Base-by-base conservation (phyloP, 441 rosid species). In the Populus hybrid region DNA sequence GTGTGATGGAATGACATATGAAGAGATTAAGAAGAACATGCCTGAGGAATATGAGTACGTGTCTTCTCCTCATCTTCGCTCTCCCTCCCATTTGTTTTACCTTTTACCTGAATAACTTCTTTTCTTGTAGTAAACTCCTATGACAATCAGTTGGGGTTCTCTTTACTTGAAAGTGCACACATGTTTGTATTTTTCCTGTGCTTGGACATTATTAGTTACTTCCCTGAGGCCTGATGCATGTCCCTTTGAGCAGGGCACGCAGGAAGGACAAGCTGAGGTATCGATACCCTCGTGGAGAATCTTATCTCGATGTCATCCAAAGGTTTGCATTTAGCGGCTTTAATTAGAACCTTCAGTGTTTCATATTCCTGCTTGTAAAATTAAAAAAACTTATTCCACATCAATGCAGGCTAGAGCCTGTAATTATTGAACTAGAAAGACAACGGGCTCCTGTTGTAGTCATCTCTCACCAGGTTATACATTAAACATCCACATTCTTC, bases 1-100 rank as follows among this genome's bases (percentile, higher is more conserved):
- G 18, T 95, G 99, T 77, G 99, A 97, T 89, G 99, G 99, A 77
- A 97, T 97, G 99, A 95, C 91, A 36, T 97, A 97, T 75, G 99
- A 97, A 83, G 99, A 95, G 77, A 90, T 93, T 79, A 95, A 90
- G 88, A 92, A 83, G 87, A 92, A 92, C 84, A 93, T 93, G 99
- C 97, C 95, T 5, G 99, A 93, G 85, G 99, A 97, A 78, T 97
- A 89, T 21, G 95, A 88, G 99, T 95, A 89, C 73, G 99, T 81
- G 54, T 77, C 81, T 73, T 80, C 69, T 73, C 35, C 59, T 26
- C 34, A 69, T 30, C 16, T 5, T 9, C 18, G 10, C 46, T 34
- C 24, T 42, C 35, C 21, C 24, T 24, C 24, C 32, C n/a, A 28
- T 21, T 40, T 23, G 61, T n/a, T 67, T 50, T 24, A 42, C 6